A percentile compares a stretch with the other conserved stretches of the same genome.
These are phyloP conservation scores for Cryphonectria carpinicola DNA, from an alignment of 2,329 filamentous ascomycete genomes.

Conservation along the genomic window DNA sequence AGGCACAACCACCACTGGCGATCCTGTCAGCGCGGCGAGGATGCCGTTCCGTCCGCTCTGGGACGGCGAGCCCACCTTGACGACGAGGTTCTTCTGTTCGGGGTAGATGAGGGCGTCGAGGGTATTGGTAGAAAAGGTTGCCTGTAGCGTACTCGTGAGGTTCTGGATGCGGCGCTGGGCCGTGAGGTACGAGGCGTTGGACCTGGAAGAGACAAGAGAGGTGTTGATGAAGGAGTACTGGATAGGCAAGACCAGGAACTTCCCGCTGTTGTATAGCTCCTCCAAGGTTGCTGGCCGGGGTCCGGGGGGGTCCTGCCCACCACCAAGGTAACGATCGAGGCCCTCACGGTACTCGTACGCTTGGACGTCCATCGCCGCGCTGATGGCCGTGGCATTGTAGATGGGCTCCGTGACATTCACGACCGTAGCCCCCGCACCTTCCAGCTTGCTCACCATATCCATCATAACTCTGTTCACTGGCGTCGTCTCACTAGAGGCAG, in stretches of 20 bases:
- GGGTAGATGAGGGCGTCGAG: conserved; percentile 67
- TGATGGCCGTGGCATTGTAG: conserved; percentile 58
- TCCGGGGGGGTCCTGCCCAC: conserved; percentile 46
- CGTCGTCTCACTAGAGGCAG: conserved; percentile 53
- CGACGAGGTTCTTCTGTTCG: conserved; percentile 66
- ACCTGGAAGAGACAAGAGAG: conserved; percentile 54
- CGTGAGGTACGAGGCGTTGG: conserved; percentile 48
- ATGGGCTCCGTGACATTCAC: conserved; percentile 52
- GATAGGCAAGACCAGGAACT: conserved; percentile 63
- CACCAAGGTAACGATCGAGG: conserved; percentile 59
- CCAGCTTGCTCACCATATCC: conserved; percentile 49
- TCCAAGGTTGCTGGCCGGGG: conserved; percentile 48
- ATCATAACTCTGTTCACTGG: conserved; percentile 61
- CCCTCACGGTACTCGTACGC: conserved; percentile 61
- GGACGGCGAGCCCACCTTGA: conserved; percentile 57
- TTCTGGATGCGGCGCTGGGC: conserved; percentile 53
- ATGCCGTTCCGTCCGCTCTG: conserved; percentile 62
- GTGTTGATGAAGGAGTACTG: conserved; percentile 60
- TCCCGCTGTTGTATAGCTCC: conserved; percentile 52
- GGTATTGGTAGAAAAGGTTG: conserved; percentile 51
- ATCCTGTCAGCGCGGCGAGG: conserved; percentile 45
- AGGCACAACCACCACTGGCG: conserved; percentile 51
- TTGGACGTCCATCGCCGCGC: conserved; percentile 59
- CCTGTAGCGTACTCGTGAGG: conserved; percentile 54
- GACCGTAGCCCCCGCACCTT: conserved; percentile 51